phyloP scores from a whole-genome alignment of 2,329 filamentous ascomycete species.

The Stagonosporopsis vannaccii region DNA sequence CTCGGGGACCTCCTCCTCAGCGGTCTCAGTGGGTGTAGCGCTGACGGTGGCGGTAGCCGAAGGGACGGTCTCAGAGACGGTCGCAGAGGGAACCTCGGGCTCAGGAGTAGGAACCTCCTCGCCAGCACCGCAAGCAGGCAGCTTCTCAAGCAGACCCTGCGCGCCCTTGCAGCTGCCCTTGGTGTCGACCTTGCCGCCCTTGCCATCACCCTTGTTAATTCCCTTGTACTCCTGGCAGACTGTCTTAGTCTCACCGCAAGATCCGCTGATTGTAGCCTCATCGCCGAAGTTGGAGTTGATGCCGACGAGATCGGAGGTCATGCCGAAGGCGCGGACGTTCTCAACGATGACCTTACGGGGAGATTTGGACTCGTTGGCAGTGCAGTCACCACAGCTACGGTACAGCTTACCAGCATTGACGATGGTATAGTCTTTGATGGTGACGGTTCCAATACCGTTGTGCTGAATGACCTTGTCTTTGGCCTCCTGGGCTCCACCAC shows the following conservation, averaged over 20 bases:
- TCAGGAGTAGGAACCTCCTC: conserved; percentile 1
- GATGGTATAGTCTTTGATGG: conserved; percentile 51
- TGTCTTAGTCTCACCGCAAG: conserved; percentile 35
- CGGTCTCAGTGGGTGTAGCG: background rate
- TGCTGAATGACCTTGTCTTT: conserved; percentile 49
- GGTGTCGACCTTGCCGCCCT: conserved; percentile 24
- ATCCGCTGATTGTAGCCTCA: conserved; percentile 54
- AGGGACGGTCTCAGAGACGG: background rate
- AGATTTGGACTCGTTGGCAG: conserved; percentile 54
- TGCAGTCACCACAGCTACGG: conserved; percentile 55
- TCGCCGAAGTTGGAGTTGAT: conserved; percentile 60
- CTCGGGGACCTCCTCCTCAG: background rate
- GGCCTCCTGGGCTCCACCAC: conserved; percentile 43
- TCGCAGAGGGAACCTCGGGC: background rate
- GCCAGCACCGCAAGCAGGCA: conserved; percentile 26
- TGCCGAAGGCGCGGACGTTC: conserved; percentile 50
- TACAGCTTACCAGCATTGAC: conserved; percentile 59
- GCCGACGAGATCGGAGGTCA: conserved; percentile 51
- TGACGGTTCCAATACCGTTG: conserved; percentile 41
- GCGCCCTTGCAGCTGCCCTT: conserved; percentile 21
- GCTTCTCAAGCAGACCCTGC: conserved; percentile 26
- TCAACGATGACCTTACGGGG: conserved; percentile 53
- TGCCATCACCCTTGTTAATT: conserved; percentile 29
- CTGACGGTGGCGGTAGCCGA: conserved; percentile 1
- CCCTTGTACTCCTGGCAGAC: conserved; percentile 37